Evolutionary conservation across 257 asterid genomes (phyloP).

Genomic region (Lavandula angustifolia): DNA sequence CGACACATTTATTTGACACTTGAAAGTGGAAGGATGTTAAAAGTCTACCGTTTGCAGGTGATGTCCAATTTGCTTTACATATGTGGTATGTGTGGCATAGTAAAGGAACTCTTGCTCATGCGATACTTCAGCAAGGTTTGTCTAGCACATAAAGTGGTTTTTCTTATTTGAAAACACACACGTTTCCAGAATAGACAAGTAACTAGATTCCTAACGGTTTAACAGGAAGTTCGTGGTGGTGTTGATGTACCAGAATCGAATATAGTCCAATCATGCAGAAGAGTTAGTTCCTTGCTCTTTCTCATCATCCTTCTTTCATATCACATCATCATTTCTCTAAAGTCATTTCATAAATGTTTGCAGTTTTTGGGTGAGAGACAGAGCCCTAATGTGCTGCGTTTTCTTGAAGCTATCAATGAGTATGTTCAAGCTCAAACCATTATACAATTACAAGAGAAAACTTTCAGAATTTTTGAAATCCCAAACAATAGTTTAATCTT

Average conservation of each 20-base stretch:
- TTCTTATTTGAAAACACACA: neutral
- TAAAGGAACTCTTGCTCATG: conserved; percentile 80
- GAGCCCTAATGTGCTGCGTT: conserved; percentile 67
- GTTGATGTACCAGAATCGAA: conserved; percentile 61
- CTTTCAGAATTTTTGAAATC: neutral
- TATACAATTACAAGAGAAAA: conserved; percentile 9
- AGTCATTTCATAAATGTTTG: conserved; percentile 24
- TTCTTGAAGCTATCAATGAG: conserved; percentile 71
- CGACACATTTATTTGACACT: neutral
- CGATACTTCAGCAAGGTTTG: conserved; percentile 96
- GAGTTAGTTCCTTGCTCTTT: conserved; percentile 41
- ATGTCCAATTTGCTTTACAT: conserved; percentile 87
- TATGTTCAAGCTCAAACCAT: conserved; percentile 27
- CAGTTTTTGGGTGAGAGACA: conserved; percentile 75
- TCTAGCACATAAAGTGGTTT: neutral
- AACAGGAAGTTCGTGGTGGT: conserved; percentile 56
- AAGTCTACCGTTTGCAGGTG: conserved; percentile 55
- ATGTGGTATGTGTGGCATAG: conserved; percentile 86
- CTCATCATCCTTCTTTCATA: neutral
- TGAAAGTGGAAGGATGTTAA: neutral
- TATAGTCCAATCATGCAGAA: conserved; percentile 53
- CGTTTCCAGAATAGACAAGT: conserved; percentile 15
- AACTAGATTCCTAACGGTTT: conserved; percentile 6
- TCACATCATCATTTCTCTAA: neutral
- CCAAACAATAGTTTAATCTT: neutral